Conservation (phyloP, 2,329 filamentous ascomycete genomes). For the Fusarium tricinctum region DNA sequence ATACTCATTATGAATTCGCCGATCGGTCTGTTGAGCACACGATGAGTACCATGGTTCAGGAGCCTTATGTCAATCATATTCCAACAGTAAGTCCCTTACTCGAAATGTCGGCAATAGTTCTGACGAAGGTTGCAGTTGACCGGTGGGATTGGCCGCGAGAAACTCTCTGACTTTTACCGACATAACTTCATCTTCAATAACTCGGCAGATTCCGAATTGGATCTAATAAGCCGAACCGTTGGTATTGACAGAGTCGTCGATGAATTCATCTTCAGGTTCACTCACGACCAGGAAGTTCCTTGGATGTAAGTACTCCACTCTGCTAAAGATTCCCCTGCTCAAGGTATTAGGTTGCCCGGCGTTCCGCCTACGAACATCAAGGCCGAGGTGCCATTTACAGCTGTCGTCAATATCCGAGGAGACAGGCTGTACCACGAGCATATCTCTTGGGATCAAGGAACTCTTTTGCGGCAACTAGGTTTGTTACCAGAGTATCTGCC, state of each 20-base stretch:
- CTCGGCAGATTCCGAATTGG: constrained; percentile 73
- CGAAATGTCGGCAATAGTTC: accelerated
- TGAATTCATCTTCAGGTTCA: constrained; percentile 76
- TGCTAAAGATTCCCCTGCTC: neutral
- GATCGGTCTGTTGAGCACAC: constrained; percentile 78
- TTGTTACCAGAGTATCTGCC: constrained; percentile 71
- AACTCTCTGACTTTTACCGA: constrained; percentile 76
- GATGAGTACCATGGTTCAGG: constrained; percentile 83
- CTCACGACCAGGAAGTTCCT: constrained; percentile 72
- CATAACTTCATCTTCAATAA: constrained; percentile 83
- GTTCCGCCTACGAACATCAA: constrained; percentile 67
- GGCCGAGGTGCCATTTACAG: constrained; percentile 72
- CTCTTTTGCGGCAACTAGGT: constrained; percentile 70
- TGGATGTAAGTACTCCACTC: constrained; percentile 70
- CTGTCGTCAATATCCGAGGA: constrained; percentile 73
- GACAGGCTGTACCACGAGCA: constrained; percentile 76
- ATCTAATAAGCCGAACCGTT: constrained; percentile 78
- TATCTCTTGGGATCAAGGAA: constrained; percentile 77
- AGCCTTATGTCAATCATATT: constrained; percentile 84
- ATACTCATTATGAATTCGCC: constrained; percentile 78
- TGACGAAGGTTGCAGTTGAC: constrained; percentile 59
- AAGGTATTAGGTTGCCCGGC: constrained; percentile 60
- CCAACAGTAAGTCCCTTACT: constrained; percentile 67
- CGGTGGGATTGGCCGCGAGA: constrained; percentile 76
- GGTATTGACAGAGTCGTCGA: constrained; percentile 80